Evolutionary conservation across 352 stramenopile genomes (phyloP).

Genomic region (Phytophthora citrophthora): DNA sequence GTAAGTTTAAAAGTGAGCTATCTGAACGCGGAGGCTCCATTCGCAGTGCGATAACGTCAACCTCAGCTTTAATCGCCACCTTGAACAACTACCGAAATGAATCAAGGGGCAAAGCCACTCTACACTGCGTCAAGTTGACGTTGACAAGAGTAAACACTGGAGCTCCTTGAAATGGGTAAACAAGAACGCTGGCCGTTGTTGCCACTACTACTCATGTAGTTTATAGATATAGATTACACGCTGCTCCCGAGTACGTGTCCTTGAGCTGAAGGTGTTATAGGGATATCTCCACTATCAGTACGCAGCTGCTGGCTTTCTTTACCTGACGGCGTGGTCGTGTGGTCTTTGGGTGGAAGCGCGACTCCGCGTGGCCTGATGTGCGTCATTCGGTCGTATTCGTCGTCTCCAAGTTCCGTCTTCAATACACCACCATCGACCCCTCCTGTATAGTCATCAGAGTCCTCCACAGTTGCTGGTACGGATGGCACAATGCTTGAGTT

Average conservation of each 20-base stretch:
- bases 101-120: neutral
- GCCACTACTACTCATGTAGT: neutral
- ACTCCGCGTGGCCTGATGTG: constrained; percentile 31
- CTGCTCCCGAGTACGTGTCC: constrained; percentile 24
- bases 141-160: too few relatives aligned
- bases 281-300: constrained; percentile 16
- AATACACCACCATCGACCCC: neutral
- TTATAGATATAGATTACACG: constrained; percentile 14
- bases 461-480: constrained; percentile 10
- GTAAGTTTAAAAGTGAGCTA: neutral
- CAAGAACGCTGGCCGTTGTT: neutral
- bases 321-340: neutral
- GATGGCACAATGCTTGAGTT: constrained; percentile 44
- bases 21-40: too few relatives aligned
- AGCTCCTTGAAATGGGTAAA: neutral
- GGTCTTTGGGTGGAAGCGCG: constrained; percentile 4
- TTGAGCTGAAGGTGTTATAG: constrained; percentile 26
- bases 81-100: neutral
- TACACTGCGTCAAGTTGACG: neutral
- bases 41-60: neutral
- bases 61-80: neutral
- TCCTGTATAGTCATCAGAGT: neutral
- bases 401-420: constrained; percentile 20
- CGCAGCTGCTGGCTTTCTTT: constrained; percentile 1
- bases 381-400: constrained; percentile 34